Evolutionary conservation across 345 rosid species (phyloP), one percentile per base, ranked within the genome.

Genomic region (Moricandia arvensis): DNA sequence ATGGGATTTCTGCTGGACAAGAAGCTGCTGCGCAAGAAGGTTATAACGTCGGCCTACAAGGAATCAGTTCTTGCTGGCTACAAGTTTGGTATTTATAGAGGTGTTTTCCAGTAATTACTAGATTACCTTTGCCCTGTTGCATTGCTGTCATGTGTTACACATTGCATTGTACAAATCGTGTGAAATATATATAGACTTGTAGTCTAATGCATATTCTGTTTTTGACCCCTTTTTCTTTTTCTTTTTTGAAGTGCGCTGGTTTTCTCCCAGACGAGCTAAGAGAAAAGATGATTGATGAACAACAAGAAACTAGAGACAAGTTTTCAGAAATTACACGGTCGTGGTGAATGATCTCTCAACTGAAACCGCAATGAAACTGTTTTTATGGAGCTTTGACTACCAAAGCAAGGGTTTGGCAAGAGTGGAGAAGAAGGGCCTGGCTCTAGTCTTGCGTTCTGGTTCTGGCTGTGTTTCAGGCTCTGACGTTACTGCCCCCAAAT

Each of bases 1-100:
- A 90, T 43, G 97, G 98, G 57, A 72, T 91, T 43, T 64, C 82
- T 26, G 95, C 93, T 0, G 96, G 96, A 66, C 86, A 87, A 81
- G 92, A 92, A 69, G 88, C 88, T 51, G 82, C 86, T 79, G 86
- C 93, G 2, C 96, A 92, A 35, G 86, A 87, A 73, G 98, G 98
- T 61, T 94, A 89, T 66, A 89, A 90, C 83, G 31, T 76, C 41
- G 97, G 96, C 63, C n/a, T 89, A 86, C 71, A 89, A 87, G 73
- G 84, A 88, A 60, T 91, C 98, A 12, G 86, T 88, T 73, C 59
- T 57, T 43, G 38, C 18, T 9, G 97, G 97, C 21, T 81, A 82
- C 88, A 86, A 86, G 61, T 91, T 85, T 89, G 98, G 98, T 66
- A 27, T 77, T 69, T 85, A 83, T 62, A 86, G 89, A 85, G 98